Conservation (phyloP, 345 rosid genomes). For the Eucalyptus decipiens region DNA sequence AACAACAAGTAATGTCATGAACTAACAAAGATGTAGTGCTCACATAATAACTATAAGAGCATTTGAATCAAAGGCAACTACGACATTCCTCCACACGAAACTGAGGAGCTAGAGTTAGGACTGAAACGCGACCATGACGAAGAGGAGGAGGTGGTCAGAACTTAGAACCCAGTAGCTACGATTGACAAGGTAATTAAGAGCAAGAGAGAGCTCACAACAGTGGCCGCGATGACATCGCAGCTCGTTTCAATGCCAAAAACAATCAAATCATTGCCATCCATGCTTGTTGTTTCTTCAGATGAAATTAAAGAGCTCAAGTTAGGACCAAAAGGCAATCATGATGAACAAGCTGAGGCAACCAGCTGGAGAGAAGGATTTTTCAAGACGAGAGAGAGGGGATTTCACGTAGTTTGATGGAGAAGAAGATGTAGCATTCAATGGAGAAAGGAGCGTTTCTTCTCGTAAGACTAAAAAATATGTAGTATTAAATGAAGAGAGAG, state of each 20-base stretch:
- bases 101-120: rapidly evolving
- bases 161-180: rapidly evolving
- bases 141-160: rapidly evolving
- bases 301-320: rapidly evolving
- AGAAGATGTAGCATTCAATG: too few relatives aligned
- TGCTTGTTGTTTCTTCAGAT: rapidly evolving
- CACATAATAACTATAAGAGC: not conserved
- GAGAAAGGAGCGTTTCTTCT: rapidly evolving
- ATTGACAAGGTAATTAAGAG: rapidly evolving
- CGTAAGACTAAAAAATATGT: too few relatives aligned
- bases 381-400: too few relatives aligned
- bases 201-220: too few relatives aligned
- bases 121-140: rapidly evolving
- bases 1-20: too few relatives aligned
- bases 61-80: not conserved
- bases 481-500: too few relatives aligned
- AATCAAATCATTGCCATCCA: too few relatives aligned
- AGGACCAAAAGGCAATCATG: rapidly evolving
- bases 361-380: too few relatives aligned
- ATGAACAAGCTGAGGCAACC: rapidly evolving
- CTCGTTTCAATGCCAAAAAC: too few relatives aligned
- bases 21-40: too few relatives aligned
- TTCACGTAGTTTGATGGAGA: too few relatives aligned
- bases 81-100: too few relatives aligned
- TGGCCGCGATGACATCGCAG: rapidly evolving